A percentile compares a stretch with the other conserved stretches of the same genome.
Conservation (phyloP, 257 asterid species). For the Mentha longifolia region DNA sequence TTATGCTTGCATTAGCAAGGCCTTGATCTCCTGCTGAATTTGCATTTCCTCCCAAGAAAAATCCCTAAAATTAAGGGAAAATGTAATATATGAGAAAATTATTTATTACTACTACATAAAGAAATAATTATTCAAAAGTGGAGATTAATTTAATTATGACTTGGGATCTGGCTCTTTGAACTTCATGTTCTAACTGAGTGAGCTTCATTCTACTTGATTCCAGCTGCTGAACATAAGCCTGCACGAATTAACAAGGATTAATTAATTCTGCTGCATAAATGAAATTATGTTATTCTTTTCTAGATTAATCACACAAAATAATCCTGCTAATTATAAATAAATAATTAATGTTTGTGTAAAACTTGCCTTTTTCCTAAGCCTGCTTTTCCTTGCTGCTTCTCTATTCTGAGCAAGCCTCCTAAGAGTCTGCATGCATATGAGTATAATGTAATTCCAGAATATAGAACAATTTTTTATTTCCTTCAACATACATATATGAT, state of each 20-base stretch:
- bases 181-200: slow-evolving; percentile 75
- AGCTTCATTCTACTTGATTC: slow-evolving; percentile 84
- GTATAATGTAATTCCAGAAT: background rate
- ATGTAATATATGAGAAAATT: background rate
- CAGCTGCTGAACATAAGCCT: slow-evolving; percentile 97
- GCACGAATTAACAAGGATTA: slow-evolving; percentile 16
- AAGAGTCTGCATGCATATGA: slow-evolving; percentile 58
- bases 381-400: slow-evolving; percentile 96
- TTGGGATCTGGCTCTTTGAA: slow-evolving; percentile 76
- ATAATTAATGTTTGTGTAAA: too few relatives aligned
- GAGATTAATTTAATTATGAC: slow-evolving; percentile 35
- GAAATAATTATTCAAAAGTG: background rate
- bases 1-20: slow-evolving; percentile 43
- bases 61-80: slow-evolving; percentile 55
- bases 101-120: background rate
- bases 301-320: background rate
- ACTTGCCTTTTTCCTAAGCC: slow-evolving; percentile 82
- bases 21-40: slow-evolving; percentile 59
- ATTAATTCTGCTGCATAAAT: background rate
- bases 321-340: too few relatives aligned
- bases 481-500: too few relatives aligned
- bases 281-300: background rate
- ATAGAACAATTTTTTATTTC: background rate
- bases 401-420: slow-evolving; percentile 97
- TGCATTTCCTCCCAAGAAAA: slow-evolving; percentile 59